These are phyloP conservation scores for Aspergillus fischeri DNA, from an alignment of 2,329 filamentous ascomycete species.

Conservation along the genomic window DNA sequence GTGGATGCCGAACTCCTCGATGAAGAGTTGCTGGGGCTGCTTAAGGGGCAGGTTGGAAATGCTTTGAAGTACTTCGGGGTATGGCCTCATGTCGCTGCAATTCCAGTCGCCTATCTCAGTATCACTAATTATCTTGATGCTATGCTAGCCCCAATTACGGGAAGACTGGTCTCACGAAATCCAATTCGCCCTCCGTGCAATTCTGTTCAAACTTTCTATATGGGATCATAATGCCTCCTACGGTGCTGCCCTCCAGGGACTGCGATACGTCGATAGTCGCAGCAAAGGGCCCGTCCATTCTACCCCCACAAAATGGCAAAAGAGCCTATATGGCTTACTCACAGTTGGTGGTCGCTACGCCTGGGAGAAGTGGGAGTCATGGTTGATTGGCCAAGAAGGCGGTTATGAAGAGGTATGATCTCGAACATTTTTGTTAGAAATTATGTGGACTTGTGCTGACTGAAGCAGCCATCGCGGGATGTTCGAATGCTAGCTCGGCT, in stretches of 20 bases:
- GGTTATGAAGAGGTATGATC: slow-evolving; percentile 58
- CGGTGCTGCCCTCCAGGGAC: slow-evolving; percentile 85
- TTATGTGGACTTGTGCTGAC: background rate
- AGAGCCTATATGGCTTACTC: slow-evolving; percentile 74
- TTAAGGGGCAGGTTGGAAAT: slow-evolving; percentile 82
- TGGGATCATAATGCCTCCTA: slow-evolving; percentile 98
- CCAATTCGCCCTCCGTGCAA: slow-evolving; percentile 66
- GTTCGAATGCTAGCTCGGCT: slow-evolving; percentile 60
- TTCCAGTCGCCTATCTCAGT: background rate
- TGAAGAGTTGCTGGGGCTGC: slow-evolving; percentile 80
- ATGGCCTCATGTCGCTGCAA: slow-evolving; percentile 21
- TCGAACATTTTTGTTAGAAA: background rate
- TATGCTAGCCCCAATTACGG: slow-evolving; percentile 56
- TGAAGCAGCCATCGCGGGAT: slow-evolving; percentile 43
- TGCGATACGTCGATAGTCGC: slow-evolving; percentile 83
- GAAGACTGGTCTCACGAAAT: slow-evolving; percentile 90
- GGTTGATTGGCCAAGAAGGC: slow-evolving; percentile 71
- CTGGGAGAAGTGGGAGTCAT: slow-evolving; percentile 89
- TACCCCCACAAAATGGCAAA: slow-evolving; percentile 76
- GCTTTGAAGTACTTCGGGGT: slow-evolving; percentile 82
- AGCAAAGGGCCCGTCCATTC: slow-evolving; percentile 58
- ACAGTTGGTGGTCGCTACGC: slow-evolving; percentile 85
- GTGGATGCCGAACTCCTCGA: slow-evolving; percentile 94
- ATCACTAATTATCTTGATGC: slow-evolving; percentile 5
- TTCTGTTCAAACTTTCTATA: slow-evolving; percentile 89